A percentile compares a stretch with the other conserved stretches of the same genome.
phyloP scores from a whole-genome alignment of 1,284 basidiomycete genomes.

The Kalmanozyma brasiliensis region DNA sequence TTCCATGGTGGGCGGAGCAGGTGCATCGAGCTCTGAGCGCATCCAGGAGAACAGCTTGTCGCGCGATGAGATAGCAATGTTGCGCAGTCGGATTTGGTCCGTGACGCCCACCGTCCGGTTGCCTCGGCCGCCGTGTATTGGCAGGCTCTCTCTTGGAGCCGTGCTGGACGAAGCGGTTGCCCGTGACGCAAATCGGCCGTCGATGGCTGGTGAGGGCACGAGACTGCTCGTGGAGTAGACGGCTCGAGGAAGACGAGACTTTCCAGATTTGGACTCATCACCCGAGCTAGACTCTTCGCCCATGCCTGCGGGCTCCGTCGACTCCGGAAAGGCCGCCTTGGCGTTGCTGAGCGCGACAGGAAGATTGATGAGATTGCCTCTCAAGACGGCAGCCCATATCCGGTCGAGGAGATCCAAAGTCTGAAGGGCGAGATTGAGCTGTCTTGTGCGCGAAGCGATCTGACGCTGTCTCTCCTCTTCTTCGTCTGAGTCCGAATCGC shows the following conservation, averaged over 20 bases:
- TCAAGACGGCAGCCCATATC: constrained; percentile 54
- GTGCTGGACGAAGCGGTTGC: not conserved
- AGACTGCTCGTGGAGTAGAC: constrained; percentile 24
- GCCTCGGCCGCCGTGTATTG: constrained; percentile 45
- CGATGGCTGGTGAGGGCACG: constrained; percentile 39
- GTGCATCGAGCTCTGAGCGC: constrained; percentile 50
- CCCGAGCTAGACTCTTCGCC: not conserved
- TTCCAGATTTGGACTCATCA: not conserved
- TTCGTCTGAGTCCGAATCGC: constrained; percentile 20
- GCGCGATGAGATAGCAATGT: constrained; percentile 52
- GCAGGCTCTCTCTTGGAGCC: constrained; percentile 29
- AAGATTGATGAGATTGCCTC: constrained; percentile 47
- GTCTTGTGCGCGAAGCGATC: constrained; percentile 16
- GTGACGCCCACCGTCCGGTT: constrained; percentile 50
- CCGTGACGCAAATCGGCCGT: constrained; percentile 25
- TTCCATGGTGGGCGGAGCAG: constrained; percentile 50
- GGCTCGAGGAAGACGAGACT: not conserved
- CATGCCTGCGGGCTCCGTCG: not conserved
- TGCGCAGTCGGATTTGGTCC: constrained; percentile 57
- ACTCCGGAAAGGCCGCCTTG: constrained; percentile 26
- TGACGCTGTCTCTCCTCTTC: constrained; percentile 26
- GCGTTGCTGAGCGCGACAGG: constrained; percentile 30
- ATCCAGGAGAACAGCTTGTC: constrained; percentile 64
- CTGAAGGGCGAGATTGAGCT: constrained; percentile 48
- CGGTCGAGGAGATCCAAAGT: constrained; percentile 56